Conservation (phyloP, 352 stramenopile species). For the Plasmopara muralis region DNA sequence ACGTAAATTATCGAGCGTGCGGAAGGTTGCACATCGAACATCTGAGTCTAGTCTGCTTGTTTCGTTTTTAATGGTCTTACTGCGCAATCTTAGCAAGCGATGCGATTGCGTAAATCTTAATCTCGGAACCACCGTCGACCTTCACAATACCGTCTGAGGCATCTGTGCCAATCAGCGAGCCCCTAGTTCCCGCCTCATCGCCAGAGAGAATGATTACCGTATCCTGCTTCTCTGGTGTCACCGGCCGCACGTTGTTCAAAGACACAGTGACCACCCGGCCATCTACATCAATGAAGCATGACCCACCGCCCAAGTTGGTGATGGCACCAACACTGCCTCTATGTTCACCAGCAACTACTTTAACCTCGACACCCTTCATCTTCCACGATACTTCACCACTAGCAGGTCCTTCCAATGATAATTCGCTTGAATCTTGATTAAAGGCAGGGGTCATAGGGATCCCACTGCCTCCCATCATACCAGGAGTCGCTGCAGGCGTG, state of each 20-base stretch:
- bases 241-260: conserved; percentile 62
- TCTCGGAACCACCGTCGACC: conserved; percentile 82
- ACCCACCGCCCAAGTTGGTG: conserved; percentile 54
- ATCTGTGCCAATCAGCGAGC: conserved; percentile 84
- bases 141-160: conserved; percentile 84
- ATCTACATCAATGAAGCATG: conserved; percentile 77
- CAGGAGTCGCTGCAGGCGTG: conserved; percentile 64
- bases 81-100: conserved; percentile 79
- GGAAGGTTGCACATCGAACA: no score
- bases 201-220: conserved; percentile 83
- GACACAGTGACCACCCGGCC: conserved; percentile 60
- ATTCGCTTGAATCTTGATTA: conserved; percentile 44
- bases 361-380: conserved; percentile 83
- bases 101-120: conserved; percentile 85
- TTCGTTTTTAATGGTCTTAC: conserved; percentile 26
- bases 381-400: conserved; percentile 80
- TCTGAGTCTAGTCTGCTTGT: no score
- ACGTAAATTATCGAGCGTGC: no score
- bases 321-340: conserved; percentile 69
- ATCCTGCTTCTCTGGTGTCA: conserved; percentile 81
- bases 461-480: conserved; percentile 55
- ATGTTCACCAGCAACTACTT: conserved; percentile 63
- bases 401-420: conserved; percentile 22
- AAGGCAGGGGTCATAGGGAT: conserved; percentile 77
- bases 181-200: conserved; percentile 78